Conservation (phyloP, 108 stramenopile genomes). For the Conticribra weissflogii region DNA sequence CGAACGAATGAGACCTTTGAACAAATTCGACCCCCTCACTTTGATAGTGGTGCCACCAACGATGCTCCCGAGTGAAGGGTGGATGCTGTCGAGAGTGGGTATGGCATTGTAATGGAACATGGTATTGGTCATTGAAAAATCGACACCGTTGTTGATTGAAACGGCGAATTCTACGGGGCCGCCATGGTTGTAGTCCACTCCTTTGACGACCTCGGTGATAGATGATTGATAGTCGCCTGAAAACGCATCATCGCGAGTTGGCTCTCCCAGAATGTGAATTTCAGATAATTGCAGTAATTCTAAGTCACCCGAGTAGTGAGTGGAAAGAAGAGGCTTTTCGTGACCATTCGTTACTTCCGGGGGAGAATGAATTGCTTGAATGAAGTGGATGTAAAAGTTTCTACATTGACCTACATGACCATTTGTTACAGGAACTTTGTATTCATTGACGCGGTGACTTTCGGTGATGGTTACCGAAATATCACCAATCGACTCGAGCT, state of each 20-base stretch:
- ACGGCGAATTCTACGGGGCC: slow-evolving; percentile 63
- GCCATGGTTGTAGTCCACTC: slow-evolving; percentile 43
- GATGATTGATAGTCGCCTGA: slow-evolving; percentile 28
- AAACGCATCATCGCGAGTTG: slow-evolving; percentile 27
- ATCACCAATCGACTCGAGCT: slow-evolving; percentile 32
- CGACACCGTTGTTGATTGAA: slow-evolving; percentile 63
- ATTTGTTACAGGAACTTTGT: slow-evolving; percentile 41
- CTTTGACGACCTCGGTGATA: slow-evolving; percentile 49
- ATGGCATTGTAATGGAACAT: slow-evolving; percentile 60
- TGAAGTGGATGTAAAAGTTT: slow-evolving; percentile 46
- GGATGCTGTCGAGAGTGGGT: slow-evolving; percentile 44
- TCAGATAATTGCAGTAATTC: slow-evolving; percentile 27
- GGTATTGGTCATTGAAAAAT: slow-evolving; percentile 46
- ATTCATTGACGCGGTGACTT: slow-evolving; percentile 25
- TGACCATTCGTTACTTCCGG: neutral
- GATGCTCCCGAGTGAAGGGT: slow-evolving; percentile 61
- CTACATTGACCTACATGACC: slow-evolving; percentile 40
- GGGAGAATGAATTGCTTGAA: slow-evolving; percentile 13
- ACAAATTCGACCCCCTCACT: too few species aligned
- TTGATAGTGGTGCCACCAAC: slow-evolving; percentile 63
- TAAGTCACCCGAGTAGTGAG: slow-evolving; percentile 34
- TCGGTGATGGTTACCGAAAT: slow-evolving; percentile 43
- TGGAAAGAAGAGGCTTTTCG: slow-evolving; percentile 15
- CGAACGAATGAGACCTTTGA: too few species aligned
- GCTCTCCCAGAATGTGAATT: slow-evolving; percentile 24